phyloP scores from a whole-genome alignment of 768 basidiomycete species.

The Naematelia encephala region DNA sequence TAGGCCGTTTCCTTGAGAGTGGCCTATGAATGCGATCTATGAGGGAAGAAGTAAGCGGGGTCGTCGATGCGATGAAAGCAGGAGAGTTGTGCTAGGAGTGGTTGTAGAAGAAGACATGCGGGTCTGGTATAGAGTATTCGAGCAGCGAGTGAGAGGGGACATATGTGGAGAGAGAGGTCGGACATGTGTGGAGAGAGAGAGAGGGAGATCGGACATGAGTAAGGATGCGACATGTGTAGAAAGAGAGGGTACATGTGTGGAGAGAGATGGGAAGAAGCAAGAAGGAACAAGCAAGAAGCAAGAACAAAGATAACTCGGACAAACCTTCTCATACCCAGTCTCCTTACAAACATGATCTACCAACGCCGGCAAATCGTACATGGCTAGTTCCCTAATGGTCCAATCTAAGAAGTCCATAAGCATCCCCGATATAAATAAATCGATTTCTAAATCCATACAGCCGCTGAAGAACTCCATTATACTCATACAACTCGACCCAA shows the following conservation, averaged over 20 bases:
- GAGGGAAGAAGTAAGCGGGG: neutral
- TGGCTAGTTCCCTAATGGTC: slow-evolving; percentile 57
- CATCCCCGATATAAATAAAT: no score
- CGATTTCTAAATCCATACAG: no score
- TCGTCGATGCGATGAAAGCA: no score
- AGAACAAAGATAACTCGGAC: neutral
- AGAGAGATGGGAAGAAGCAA: neutral
- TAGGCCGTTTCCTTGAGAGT: slow-evolving; percentile 57
- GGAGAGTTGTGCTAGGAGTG: no score
- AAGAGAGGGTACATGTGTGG: neutral
- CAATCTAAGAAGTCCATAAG: slow-evolving; percentile 48
- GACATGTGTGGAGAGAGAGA: no score
- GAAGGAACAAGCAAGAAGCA: neutral
- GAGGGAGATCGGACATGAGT: neutral
- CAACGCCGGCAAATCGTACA: slow-evolving; percentile 57
- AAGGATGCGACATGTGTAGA: neutral
- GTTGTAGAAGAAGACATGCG: no score
- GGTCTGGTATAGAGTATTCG: no score
- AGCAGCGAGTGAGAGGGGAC: no score
- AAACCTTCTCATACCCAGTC: slow-evolving; percentile 54
- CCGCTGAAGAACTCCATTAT: no score
- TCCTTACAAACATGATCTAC: slow-evolving; percentile 55
- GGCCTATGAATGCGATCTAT: slow-evolving; percentile 58
- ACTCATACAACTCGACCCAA: no score
- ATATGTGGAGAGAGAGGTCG: no score